phyloP scores from a whole-genome alignment of 192 early-diverging fungal species.

The Piromyces finnis region DNA sequence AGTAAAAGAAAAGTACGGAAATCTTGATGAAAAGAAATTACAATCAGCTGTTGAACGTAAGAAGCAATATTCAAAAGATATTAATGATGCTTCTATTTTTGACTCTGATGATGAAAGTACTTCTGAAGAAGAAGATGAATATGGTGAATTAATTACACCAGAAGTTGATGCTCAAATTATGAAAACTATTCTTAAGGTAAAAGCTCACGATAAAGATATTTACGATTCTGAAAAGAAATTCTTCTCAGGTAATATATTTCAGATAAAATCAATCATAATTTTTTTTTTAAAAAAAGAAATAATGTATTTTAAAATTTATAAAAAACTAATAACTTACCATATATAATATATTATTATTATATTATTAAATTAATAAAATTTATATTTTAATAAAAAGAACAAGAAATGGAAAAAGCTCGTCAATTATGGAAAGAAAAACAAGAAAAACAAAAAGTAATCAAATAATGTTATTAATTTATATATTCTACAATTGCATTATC shows the following conservation, averaged over 20 bases:
- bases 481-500: too few relatives aligned
- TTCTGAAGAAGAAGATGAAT: constrained; percentile 51
- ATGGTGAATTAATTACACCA: constrained; percentile 65
- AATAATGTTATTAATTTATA: too few relatives aligned
- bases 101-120: constrained; percentile 35
- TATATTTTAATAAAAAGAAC: constrained; percentile 24
- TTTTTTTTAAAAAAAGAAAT: too few relatives aligned
- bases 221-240: constrained; percentile 62
- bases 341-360: too few relatives aligned
- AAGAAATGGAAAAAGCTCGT: constrained; percentile 37
- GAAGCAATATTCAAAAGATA: constrained; percentile 8
- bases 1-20: constrained; percentile 47
- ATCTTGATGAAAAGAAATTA: background rate
- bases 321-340: too few relatives aligned
- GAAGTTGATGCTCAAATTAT: constrained; percentile 85
- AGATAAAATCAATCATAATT: too few relatives aligned
- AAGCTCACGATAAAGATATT: constrained; percentile 54
- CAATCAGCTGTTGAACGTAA: constrained; percentile 5
- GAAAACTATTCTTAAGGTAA: constrained; percentile 70
- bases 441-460: constrained; percentile 12
- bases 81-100: constrained; percentile 28
- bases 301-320: too few relatives aligned
- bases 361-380: too few relatives aligned
- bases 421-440: constrained; percentile 48
- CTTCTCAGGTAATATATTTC: constrained; percentile 46